A percentile compares a stretch with the other conserved stretches of the same genome.
These are phyloP conservation scores for Pistacia integerrima DNA, from an alignment of 345 rosid species.

Conservation along the genomic window DNA sequence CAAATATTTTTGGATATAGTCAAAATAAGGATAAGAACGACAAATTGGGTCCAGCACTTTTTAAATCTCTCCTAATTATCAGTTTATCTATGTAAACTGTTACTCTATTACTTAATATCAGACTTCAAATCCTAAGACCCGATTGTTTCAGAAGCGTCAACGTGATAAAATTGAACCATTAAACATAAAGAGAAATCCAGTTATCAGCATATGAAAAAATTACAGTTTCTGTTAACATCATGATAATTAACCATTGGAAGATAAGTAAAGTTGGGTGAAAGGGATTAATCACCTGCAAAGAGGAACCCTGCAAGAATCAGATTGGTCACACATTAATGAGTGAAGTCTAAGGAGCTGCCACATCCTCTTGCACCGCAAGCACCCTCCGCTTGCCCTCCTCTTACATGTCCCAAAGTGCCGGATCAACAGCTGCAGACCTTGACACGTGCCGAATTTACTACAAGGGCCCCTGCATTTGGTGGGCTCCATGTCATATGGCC, in stretches of 20 bases:
- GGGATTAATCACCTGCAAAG: constrained; percentile 73
- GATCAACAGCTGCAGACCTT: constrained; percentile 69
- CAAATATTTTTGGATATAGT: background rate
- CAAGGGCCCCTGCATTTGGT: constrained; percentile 43
- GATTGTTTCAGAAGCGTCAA: too few species aligned
- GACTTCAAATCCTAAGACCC: background rate
- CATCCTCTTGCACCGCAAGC: constrained; percentile 78
- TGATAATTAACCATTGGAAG: background rate
- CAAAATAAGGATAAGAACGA: background rate
- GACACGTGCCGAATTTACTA: constrained; percentile 60
- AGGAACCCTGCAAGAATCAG: constrained; percentile 69
- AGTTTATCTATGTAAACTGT: background rate
- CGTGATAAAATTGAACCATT: too few species aligned
- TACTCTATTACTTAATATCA: background rate
- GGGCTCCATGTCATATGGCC: constrained; percentile 51
- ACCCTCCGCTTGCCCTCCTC: constrained; percentile 61
- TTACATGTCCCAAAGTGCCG: constrained; percentile 70
- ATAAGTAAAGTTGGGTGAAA: background rate
- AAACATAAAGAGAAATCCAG: background rate
- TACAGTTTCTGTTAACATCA: background rate
- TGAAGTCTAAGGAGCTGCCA: constrained; percentile 91
- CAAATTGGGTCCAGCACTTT: background rate
- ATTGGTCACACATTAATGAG: constrained; percentile 63
- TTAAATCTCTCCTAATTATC: too few species aligned
- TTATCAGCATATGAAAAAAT: background rate